Base-by-base conservation (phyloP, 2,329 filamentous ascomycete species). In the Ceratocystis harringtonii region DNA sequence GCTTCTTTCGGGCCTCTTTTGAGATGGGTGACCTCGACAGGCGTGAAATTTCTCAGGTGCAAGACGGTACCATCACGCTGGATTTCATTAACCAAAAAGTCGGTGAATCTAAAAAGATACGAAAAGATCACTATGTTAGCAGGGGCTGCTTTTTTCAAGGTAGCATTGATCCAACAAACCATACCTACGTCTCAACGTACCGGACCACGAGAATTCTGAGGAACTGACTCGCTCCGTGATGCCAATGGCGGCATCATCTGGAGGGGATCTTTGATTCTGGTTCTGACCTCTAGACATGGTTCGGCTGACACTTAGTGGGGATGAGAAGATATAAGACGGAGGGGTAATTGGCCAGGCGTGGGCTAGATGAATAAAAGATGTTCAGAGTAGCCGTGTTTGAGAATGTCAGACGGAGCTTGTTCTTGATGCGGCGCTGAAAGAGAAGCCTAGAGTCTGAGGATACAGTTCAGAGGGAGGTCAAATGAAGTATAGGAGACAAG, bases 61-160 rank as follows among this genome's bases (percentile, higher is more conserved):
- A 94, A 74, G 15, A 95, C 89, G 64, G 84, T 76, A 17, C 91
- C 91, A 71, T 87, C 83, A 36, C 86, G 84, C 22, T 82, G 78
- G 68, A 96, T 92, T 75, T 96, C 92, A 72, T 95, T 92, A 70
- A 96, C 92, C 70, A 94, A 79, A 71, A 96, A 96, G 74, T 96
- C 92, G 3, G 91, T 92, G 74, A 92, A 96, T 69, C 90, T 84
- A 62, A 22, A 61, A 43, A 22, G 60, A 19, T 30, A 52, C 10
- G 32, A 43, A n/a, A 57, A 57, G 6, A 30, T 48, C 22, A 57
- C 32, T 19, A 15, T 19, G 48, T 52, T 52, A 52, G 48, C 48
- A 52, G 15, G 2, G 22, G 12, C 22, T 52, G 3, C 12, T 25
- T 25, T 5, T 15, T 52, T 5, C 10, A 41, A 41, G 36, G 65